Evolutionary conservation across 805 yeast genomes (phyloP), one percentile per base, ranked within the genome.

Genomic region (Metschnikowia amazonensis): DNA sequence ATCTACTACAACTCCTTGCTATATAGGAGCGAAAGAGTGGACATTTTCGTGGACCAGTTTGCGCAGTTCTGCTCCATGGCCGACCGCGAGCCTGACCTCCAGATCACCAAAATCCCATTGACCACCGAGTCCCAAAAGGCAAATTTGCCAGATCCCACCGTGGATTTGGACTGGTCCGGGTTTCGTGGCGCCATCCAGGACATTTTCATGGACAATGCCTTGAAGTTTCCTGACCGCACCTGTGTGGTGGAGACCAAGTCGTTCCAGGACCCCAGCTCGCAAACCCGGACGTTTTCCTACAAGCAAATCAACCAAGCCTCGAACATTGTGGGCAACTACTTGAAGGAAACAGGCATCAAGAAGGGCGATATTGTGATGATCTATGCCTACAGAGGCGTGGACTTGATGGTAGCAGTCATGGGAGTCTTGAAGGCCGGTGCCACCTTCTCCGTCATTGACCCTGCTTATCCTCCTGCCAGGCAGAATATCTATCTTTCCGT

Each of bases 401-500:
- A 94, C 63, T 74, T 94, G 51, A 88, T 94, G 80, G 88, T 95
- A 35, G 95, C 98, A 5, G 97, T 94, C 14, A 84, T 94, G 86
- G 99, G 98, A 66, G 96, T 89, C 17, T 78, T 94, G 63, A 94
- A 94, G 70, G 98, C 99, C 1, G 99, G 99, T 57, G 98, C 96
- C 14, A 92, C 99, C 0, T 94, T 94, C 65, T 90, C 97, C 8
- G 99, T 94, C 18, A 95, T 94, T 53, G 99, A 94, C 63, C 99
- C 99, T 6, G 98, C 98, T 4, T 94, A 94, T 65, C 99, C 99
- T 35, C 97, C 99, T 14, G 95, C 96, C 8, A 81, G 99, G 67
- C 99, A 94, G 67, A 94, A 88, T 52, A 80, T 94, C 50, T 94
- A 94, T 65, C 75, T 94, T 46, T 81, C 86, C 39, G 99, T 94